Percentiles rank a stretch among this genome's conserved stretches.
Conservation (phyloP, 1,284 basidiomycete genomes). For the Gymnopus androsaceus region DNA sequence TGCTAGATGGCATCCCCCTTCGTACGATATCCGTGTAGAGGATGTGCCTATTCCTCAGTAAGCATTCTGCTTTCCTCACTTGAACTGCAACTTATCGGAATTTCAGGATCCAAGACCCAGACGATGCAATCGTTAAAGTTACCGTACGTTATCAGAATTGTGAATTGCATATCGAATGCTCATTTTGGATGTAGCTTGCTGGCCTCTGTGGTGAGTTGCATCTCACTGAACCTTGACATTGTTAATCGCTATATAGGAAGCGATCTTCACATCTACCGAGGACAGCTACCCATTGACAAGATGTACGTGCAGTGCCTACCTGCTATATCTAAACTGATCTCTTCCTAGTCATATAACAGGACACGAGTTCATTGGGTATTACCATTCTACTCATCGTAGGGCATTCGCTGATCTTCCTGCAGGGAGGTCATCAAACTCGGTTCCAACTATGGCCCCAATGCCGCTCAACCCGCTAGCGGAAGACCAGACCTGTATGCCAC, state of each 20-base stretch:
- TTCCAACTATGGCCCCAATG: constrained; percentile 50
- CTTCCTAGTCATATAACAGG: constrained; percentile 61
- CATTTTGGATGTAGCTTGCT: constrained; percentile 48
- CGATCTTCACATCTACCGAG: constrained; percentile 81
- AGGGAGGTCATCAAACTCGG: constrained; percentile 71
- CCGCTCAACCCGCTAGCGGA: constrained; percentile 29
- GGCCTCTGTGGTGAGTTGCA: constrained; percentile 65
- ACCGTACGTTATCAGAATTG: constrained; percentile 42
- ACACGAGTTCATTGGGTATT: constrained; percentile 78
- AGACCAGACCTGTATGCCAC: constrained; percentile 66
- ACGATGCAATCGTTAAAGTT: constrained; percentile 76
- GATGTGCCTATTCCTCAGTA: constrained; percentile 58
- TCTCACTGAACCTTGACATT: background rate
- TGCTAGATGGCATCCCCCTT: constrained; percentile 66
- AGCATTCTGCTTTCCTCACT: background rate
- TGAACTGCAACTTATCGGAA: background rate
- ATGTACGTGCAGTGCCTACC: constrained; percentile 17
- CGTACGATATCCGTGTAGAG: constrained; percentile 69
- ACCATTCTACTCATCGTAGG: background rate
- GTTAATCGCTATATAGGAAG: constrained; percentile 42
- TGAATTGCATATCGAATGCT: background rate
- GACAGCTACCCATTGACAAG: constrained; percentile 37
- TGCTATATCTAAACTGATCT: background rate
- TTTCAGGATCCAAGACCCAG: constrained; percentile 63
- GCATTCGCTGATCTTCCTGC: background rate